These are phyloP conservation scores for Erigeron philadelphicus DNA, from an alignment of 140 eudicot genomes.

Conservation along the genomic window DNA sequence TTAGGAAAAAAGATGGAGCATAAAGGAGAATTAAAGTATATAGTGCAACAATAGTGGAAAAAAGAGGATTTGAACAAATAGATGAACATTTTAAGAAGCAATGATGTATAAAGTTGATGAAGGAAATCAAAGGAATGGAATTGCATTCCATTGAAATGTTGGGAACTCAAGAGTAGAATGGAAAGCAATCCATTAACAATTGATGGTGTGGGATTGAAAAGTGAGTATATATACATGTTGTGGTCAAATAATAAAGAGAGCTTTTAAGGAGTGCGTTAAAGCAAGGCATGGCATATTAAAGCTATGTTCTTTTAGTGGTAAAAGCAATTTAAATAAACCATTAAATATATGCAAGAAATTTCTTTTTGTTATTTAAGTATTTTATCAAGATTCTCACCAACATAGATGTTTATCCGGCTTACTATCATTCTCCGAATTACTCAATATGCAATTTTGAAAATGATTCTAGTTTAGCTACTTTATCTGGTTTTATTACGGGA, in stretches of 20 bases:
- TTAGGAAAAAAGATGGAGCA: conserved; percentile 43
- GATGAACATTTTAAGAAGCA: conserved; percentile 24
- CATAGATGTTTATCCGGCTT: no score
- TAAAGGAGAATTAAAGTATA: conserved; percentile 56
- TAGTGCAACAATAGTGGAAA: conserved; percentile 53
- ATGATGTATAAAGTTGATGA: conserved; percentile 17
- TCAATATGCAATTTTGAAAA: no score
- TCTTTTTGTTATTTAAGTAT: no score
- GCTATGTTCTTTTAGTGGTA: conserved; percentile 6
- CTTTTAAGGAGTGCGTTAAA: conserved; percentile 34
- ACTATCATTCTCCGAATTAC: no score
- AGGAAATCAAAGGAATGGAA: conserved; percentile 21
- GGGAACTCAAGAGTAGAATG: conserved; percentile 17
- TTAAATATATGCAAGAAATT: no score
- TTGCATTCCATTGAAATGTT: conserved; percentile 25
- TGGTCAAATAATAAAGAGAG: conserved; percentile 22
- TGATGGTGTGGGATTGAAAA: conserved; percentile 18
- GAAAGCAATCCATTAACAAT: conserved; percentile 24
- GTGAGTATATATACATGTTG: conserved; percentile 30
- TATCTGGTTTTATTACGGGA: no score
- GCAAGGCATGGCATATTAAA: conserved; percentile 34
- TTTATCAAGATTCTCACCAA: no score
- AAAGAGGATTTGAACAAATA: conserved; percentile 47
- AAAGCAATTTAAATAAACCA: not conserved
- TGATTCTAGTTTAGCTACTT: no score